Percentiles rank a stretch among this genome's conserved stretches.
phyloP scores from a whole-genome alignment of 768 basidiomycete species.

The Strobilomyces confusus region DNA sequence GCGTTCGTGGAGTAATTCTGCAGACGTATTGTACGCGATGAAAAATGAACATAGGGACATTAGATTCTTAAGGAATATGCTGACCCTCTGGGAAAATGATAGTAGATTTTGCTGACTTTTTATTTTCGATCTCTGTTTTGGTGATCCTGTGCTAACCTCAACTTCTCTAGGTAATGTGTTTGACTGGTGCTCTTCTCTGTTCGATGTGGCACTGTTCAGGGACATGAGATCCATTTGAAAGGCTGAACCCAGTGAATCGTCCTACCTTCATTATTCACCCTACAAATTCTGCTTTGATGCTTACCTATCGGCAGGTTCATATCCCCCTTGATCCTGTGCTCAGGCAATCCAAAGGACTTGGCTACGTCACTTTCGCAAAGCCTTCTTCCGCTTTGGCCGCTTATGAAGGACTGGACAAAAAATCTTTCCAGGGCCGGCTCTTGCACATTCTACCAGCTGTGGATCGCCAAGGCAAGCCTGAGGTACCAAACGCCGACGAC shows the following conservation, averaged over 20 bases:
- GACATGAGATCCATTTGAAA: constrained; percentile 52
- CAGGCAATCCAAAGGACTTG: constrained; percentile 55
- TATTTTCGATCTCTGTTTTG: not conserved
- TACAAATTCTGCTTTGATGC: not conserved
- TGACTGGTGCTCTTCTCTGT: not conserved
- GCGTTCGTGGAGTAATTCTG: constrained; percentile 16
- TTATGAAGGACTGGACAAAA: constrained; percentile 73
- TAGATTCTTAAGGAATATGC: constrained; percentile 39
- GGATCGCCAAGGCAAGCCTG: constrained; percentile 50
- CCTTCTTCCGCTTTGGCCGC: constrained; percentile 58
- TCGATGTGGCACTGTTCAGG: constrained; percentile 31
- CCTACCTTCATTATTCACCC: constrained; percentile 31
- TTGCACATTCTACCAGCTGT: constrained; percentile 88
- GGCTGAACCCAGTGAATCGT: constrained; percentile 44
- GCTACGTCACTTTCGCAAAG: constrained; percentile 51
- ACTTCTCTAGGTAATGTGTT: constrained; percentile 13
- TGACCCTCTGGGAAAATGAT: constrained; percentile 44
- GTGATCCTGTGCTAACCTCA: not conserved
- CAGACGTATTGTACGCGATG: constrained; percentile 30
- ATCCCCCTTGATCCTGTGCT: constrained; percentile 48
- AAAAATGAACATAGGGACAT: constrained; percentile 45
- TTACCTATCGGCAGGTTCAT: constrained; percentile 43
- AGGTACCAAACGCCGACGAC: constrained; percentile 36
- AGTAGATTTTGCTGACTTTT: constrained; percentile 44
- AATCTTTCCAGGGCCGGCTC: constrained; percentile 86